Evolutionary conservation across 1,139 yeast genomes (phyloP).

Genomic region (Pneumocystis murina): DNA sequence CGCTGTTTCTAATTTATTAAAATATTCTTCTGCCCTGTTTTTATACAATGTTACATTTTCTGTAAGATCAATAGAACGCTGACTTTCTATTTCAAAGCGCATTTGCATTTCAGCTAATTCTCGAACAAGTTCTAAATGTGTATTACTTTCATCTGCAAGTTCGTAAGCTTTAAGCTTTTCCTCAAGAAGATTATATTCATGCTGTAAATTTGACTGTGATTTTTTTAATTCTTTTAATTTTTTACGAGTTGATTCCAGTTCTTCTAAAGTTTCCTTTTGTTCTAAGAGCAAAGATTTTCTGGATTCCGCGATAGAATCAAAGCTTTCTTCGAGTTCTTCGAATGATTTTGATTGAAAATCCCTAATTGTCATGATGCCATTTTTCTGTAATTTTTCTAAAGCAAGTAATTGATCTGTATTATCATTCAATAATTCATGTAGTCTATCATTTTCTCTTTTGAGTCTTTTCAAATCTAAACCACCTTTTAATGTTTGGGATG

Average conservation of each 20-base stretch:
- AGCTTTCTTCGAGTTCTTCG: slow-evolving; percentile 8
- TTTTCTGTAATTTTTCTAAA: slow-evolving; percentile 6
- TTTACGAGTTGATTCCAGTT: slow-evolving; percentile 4
- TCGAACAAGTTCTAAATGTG: slow-evolving; percentile 4
- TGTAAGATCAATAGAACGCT: slow-evolving; percentile 39
- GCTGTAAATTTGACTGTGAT: slow-evolving; percentile 1
- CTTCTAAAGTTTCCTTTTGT: slow-evolving; percentile 5
- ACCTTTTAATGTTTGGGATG: background rate
- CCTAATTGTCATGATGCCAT: slow-evolving; percentile 5
- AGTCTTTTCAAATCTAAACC: slow-evolving; percentile 2
- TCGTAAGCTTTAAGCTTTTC: slow-evolving; percentile 2
- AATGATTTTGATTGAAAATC: slow-evolving; percentile 9
- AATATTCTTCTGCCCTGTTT: slow-evolving; percentile 60
- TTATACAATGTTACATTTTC: slow-evolving; percentile 49
- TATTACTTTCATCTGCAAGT: background rate
- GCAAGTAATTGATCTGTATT: slow-evolving; percentile 10
- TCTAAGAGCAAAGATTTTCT: slow-evolving; percentile 4
- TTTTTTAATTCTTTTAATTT: slow-evolving; percentile 1
- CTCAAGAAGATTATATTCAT: slow-evolving; percentile 1
- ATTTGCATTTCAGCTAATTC: slow-evolving; percentile 24
- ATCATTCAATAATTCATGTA: slow-evolving; percentile 11
- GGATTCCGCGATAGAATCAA: slow-evolving; percentile 7
- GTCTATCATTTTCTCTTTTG: slow-evolving; percentile 9
- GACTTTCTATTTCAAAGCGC: slow-evolving; percentile 37
- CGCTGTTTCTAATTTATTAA: slow-evolving; percentile 58